Conservation (phyloP, 2,329 filamentous ascomycete species). For the Ampelomyces quisqualis region DNA sequence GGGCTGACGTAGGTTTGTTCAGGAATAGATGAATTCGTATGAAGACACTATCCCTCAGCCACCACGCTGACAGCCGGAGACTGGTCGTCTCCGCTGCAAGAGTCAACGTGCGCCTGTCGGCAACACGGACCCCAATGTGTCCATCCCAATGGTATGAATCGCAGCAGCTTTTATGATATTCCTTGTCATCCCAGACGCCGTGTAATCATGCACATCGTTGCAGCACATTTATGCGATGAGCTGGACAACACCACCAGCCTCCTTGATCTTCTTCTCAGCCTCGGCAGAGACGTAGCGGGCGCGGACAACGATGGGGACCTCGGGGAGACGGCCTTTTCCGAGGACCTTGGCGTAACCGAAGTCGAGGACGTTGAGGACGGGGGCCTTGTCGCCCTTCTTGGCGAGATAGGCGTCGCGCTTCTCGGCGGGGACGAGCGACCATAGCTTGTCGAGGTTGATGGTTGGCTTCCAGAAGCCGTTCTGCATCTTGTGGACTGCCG, state of each 20-base stretch:
- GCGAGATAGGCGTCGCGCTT: slow-evolving; percentile 88
- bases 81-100: slow-evolving; percentile 27
- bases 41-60: slow-evolving; percentile 53
- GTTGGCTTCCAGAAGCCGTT: slow-evolving; percentile 98
- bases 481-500: slow-evolving; percentile 81
- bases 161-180: slow-evolving; percentile 19
- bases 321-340: slow-evolving; percentile 94
- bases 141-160: slow-evolving; percentile 21
- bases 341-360: slow-evolving; percentile 99
- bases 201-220: slow-evolving; percentile 26
- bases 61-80: slow-evolving; percentile 48
- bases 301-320: slow-evolving; percentile 90
- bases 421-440: slow-evolving; percentile 91
- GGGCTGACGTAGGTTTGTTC: slow-evolving; percentile 49
- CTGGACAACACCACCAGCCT: slow-evolving; percentile 93
- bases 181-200: slow-evolving; percentile 30
- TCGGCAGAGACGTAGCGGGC: slow-evolving; percentile 94
- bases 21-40: slow-evolving; percentile 52
- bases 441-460: slow-evolving; percentile 99
- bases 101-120: slow-evolving; percentile 29
- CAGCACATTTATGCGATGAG: slow-evolving; percentile 73
- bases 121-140: slow-evolving; percentile 33
- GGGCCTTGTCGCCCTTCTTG: slow-evolving; percentile 86
- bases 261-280: slow-evolving; percentile 98
- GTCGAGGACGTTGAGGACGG: slow-evolving; percentile 95